Base-by-base conservation (phyloP, 805 yeast genomes). In the Wickerhamiella azyma region DNA sequence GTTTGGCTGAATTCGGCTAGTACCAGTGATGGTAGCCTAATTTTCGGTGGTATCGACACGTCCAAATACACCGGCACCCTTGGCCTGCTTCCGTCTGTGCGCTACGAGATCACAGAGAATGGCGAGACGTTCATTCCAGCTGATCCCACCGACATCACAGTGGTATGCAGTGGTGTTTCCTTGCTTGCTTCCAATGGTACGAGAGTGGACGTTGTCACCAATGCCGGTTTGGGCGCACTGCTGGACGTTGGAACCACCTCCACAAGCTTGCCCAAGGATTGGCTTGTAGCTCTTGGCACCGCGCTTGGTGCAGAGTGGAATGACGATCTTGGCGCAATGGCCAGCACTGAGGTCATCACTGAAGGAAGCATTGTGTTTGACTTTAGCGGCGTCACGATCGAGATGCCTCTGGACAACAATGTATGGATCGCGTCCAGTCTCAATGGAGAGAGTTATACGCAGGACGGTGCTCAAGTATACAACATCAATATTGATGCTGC, bases 11-110 rank as follows among this genome's bases (percentile, higher is more conserved):
- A 60, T 41, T 43, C 53, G 3, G 43, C 48, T 3, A 44, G 43
- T 10, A 55, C 59, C 17, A 36, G 39, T 11, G 26, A 52, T 3
- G 67, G 67, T 5, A 40, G 57, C 6, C 43, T 64, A 11, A 52
- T 63, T n/a, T 75, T 74, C 56, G 79, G 79, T 35, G 79, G 74
- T 41, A 58, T 73, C 41, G 78, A 75, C 55, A 62, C 64, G 18
- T 57, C 65, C 24, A 71, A 71, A 60, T 73, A 66, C 53, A 43
- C 58, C 0, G 78, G 77, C 19, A 54, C 59, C 11, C 60, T 72
- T 36, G 47, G 55, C 21, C 52, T 65, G 9, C 55, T 72, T 17
- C 69, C 32, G 5, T 28, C 32, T 9, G 32, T 28, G n/a, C 9
- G 9, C 11, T 28, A 28, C 32, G 32, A 28, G 32, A 28, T 28